Evolutionary conservation across 108 stramenopile species (phyloP), one percentile per base, ranked within the genome.

Genomic region (Cyclotella kingstonii): DNA sequence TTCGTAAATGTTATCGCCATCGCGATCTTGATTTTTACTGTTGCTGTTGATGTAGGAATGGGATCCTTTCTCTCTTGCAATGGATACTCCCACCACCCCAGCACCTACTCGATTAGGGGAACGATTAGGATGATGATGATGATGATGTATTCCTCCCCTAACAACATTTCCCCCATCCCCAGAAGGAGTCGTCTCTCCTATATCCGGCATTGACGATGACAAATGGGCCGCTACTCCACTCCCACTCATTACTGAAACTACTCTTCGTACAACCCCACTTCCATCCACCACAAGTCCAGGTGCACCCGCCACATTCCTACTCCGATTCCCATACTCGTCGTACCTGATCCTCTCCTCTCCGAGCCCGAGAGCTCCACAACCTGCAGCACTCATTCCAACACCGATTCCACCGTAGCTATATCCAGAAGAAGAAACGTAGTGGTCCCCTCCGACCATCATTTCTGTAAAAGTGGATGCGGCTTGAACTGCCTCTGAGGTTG

Each of bases 391-490:
- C 5, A n/a, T 18, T 18, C 43, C 43, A 18, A 5, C 43, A 18
- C 43, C 43, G 43, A n/a, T 12, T 17, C 36, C 36, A 36, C 36
- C 36, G 11, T 11, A 36, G 36, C 36, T 40, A 15, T 42, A 44
- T 22, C 58, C 58, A 27, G 43, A 46, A 14, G 42, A 11, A 21
- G 59, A 21, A 31, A 45, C 59, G 5, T 19, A 38, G 34, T 47
- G 51, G 3, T 23, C 44, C 59, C 46, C 52, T 8, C 33, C 29
- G 41, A 33, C 40, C 55, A 67, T 36, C 54, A 53, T 48, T 3
- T 52, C 70, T 9, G 75, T 54, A 28, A 76, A 67, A 12, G 75
- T 68, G 11, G 43, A 28, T 1, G 75, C 75, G 17, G 75, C 75
- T 42, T 58, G 18, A 5, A 67, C 75, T 35, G 75, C 75, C 33